A percentile compares a stretch with the other conserved stretches of the same genome.
Conservation (phyloP, 345 rosid genomes). For the Pugionium cornutum region DNA sequence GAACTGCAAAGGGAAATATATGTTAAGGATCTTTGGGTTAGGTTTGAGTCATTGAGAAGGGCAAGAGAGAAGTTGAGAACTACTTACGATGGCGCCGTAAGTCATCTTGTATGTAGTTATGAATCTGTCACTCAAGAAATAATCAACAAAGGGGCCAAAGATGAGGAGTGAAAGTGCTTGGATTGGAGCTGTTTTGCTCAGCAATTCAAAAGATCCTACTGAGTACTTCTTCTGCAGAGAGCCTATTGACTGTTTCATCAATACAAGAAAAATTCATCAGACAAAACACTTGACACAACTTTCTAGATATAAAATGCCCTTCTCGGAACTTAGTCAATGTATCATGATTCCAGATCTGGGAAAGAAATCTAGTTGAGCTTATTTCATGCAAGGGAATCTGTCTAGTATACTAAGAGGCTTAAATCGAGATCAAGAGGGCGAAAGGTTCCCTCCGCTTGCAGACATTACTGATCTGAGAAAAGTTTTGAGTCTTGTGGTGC, state of each 20-base stretch:
- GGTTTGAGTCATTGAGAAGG: neutral
- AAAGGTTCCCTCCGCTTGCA: neutral
- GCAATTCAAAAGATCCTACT: conserved; percentile 82
- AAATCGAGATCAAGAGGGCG: neutral
- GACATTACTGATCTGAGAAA: conserved; percentile 11
- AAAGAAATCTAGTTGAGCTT: neutral
- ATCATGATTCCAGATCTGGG: conserved; percentile 13
- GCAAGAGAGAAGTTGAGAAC: neutral
- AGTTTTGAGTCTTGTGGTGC: neutral
- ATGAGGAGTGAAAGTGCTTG: no score
- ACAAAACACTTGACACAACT: neutral
- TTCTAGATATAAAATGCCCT: no score
- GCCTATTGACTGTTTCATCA: conserved; percentile 70
- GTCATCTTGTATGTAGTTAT: conserved; percentile 67
- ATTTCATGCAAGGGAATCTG: neutral
- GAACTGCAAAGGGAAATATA: conserved; percentile 50
- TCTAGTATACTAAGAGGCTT: neutral
- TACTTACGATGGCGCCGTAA: conserved; percentile 72
- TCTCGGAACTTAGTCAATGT: no score
- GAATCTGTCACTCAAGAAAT: conserved; percentile 62
- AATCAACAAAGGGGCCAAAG: conserved; percentile 57
- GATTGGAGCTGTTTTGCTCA: no score
- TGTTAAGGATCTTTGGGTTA: neutral
- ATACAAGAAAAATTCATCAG: neutral
- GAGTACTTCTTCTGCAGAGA: conserved; percentile 91